A percentile compares a stretch with the other conserved stretches of the same genome.
These are phyloP conservation scores for Diaporthe vaccinii DNA, from an alignment of 2,329 filamentous ascomycete genomes.

Conservation along the genomic window DNA sequence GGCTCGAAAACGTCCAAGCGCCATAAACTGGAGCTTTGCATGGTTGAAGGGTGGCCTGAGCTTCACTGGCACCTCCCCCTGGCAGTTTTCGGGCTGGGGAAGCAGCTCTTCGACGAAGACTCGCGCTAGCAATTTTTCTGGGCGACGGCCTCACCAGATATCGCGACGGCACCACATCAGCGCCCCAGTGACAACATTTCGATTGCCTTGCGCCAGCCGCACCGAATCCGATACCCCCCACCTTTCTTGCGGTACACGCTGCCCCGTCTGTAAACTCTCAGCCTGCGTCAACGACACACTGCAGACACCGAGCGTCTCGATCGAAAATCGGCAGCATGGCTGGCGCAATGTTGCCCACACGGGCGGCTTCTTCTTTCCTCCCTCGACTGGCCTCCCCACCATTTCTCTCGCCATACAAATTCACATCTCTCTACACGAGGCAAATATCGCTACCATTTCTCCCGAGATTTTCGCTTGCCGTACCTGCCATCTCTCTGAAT, in stretches of 20 bases:
- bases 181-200: neutral
- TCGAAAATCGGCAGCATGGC: conserved; percentile 58
- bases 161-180: conserved; percentile 34
- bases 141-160: conserved; percentile 21
- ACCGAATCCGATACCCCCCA: neutral
- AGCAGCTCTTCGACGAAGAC: conserved; percentile 11
- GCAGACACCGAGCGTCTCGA: neutral
- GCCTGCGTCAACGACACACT: neutral
- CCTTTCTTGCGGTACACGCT: too few species aligned
- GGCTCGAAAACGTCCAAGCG: conserved; percentile 30
- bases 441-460: conserved; percentile 63
- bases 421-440: conserved; percentile 59
- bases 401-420: conserved; percentile 55
- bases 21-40: conserved; percentile 22
- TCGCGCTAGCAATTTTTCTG: conserved; percentile 42
- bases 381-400: conserved; percentile 64
- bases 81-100: conserved; percentile 32
- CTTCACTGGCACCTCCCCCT: conserved; percentile 27
- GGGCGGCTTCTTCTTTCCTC: conserved; percentile 61
- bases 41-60: conserved; percentile 22
- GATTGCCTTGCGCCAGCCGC: conserved; percentile 3
- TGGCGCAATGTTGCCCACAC: conserved; percentile 52
- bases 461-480: conserved; percentile 67
- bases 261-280: neutral
- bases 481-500: conserved; percentile 71